A percentile compares a stretch with the other conserved stretches of the same genome.
These are phyloP conservation scores for Claviceps sp. DNA, from an alignment of 2,329 filamentous ascomycete species.

Conservation along the genomic window DNA sequence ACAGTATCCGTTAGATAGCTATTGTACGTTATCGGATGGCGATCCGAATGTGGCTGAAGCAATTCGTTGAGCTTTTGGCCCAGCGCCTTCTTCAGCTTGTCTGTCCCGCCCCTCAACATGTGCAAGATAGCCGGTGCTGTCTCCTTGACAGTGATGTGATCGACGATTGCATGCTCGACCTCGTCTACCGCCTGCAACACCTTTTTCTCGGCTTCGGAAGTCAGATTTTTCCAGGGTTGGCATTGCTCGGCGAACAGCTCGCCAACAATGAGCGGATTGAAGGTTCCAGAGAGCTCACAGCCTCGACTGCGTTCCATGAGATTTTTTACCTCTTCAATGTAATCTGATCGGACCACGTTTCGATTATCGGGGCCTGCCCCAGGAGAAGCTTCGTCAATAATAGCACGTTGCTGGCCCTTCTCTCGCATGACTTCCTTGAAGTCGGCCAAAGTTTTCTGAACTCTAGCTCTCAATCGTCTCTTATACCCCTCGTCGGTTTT, in stretches of 20 bases:
- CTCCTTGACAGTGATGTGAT: constrained; percentile 8
- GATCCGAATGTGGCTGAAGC: neutral
- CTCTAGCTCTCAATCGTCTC: constrained; percentile 37
- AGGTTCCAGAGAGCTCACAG: constrained; percentile 45
- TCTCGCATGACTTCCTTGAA: constrained; percentile 39
- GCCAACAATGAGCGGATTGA: constrained; percentile 43
- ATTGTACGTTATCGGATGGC: constrained; percentile 42
- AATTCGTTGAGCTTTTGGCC: constrained; percentile 9
- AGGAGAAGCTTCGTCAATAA: constrained; percentile 14
- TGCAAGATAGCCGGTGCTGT: constrained; percentile 7
- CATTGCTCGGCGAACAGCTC: constrained; percentile 49
- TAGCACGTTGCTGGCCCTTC: constrained; percentile 10
- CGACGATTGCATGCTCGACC: constrained; percentile 4
- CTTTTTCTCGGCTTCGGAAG: constrained; percentile 8
- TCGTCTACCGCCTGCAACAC: constrained; percentile 6
- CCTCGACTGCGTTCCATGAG: constrained; percentile 14
- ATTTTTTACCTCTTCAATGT: constrained; percentile 10
- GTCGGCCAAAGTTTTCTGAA: constrained; percentile 28
- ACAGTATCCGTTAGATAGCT: constrained; percentile 28
- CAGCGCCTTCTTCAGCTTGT: constrained; percentile 14
- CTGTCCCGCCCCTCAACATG: constrained; percentile 10
- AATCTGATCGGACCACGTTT: constrained; percentile 4
- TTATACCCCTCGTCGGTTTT: constrained; percentile 19
- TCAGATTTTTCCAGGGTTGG: constrained; percentile 36
- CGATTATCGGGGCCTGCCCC: too few relatives aligned